Percentiles rank a stretch among this genome's conserved stretches.
Evolutionary conservation across 2,329 filamentous ascomycete genomes (phyloP).

Genomic region (Colletotrichum sp.): DNA sequence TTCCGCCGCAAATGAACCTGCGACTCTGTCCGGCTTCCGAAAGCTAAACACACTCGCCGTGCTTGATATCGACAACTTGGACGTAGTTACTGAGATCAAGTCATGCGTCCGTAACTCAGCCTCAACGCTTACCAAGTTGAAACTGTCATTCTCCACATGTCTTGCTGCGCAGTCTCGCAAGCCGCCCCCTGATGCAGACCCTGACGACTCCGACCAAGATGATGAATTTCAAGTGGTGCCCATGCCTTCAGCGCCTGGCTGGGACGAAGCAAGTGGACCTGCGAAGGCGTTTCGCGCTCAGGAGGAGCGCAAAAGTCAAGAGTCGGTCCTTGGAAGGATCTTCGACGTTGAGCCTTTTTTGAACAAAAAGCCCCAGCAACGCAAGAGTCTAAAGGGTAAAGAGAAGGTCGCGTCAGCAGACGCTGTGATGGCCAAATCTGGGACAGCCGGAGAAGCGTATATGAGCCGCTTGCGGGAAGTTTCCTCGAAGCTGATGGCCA

Average conservation of each 20-base stretch:
- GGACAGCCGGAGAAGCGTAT: constrained; percentile 32
- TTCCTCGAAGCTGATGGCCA: constrained; percentile 46
- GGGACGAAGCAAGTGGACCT: constrained; percentile 37
- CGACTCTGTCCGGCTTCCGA: constrained; percentile 63
- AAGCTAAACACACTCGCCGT: constrained; percentile 57
- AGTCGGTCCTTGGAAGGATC: constrained; percentile 55
- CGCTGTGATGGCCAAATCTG: not conserved
- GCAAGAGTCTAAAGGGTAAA: constrained; percentile 21
- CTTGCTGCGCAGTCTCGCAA: constrained; percentile 51
- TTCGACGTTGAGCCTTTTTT: constrained; percentile 53
- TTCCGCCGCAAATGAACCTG: constrained; percentile 41
- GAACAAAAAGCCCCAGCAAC: constrained; percentile 36
- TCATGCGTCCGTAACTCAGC: constrained; percentile 59
- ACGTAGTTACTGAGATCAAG: constrained; percentile 60
- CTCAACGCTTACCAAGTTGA: constrained; percentile 57
- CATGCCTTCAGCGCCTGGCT: constrained; percentile 22
- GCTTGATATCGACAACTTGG: constrained; percentile 65
- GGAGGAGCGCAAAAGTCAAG: constrained; percentile 60
- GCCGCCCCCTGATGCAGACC: constrained; percentile 41
- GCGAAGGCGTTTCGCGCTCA: constrained; percentile 52
- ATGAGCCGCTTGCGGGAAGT: constrained; percentile 43
- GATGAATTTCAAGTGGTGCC: constrained; percentile 58
- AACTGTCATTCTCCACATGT: constrained; percentile 62
- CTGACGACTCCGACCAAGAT: constrained; percentile 57
- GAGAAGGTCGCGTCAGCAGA: not conserved